Evolutionary conservation across 352 stramenopile species (phyloP).

Genomic region (Phytophthora hibernalis): DNA sequence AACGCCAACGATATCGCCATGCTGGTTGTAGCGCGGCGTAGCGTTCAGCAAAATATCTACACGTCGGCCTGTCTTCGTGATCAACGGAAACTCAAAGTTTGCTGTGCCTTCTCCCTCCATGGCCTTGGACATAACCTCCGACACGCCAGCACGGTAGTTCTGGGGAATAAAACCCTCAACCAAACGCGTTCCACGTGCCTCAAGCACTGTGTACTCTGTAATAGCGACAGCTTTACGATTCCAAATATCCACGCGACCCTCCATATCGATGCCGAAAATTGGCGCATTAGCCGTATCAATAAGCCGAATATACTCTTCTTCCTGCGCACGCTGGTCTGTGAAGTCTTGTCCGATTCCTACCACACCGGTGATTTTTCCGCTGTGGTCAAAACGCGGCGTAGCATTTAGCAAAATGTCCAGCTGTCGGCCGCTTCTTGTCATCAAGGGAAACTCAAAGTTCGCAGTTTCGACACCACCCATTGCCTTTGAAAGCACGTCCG

Average conservation of each 20-base stretch:
- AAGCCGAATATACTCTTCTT: constrained; percentile 87
- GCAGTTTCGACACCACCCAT: constrained; percentile 69
- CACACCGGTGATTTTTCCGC: constrained; percentile 76
- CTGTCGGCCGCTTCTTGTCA: constrained; percentile 73
- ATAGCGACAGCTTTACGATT: constrained; percentile 92
- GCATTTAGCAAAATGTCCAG: constrained; percentile 87
- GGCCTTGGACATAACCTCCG: constrained; percentile 69
- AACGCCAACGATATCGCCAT: constrained; percentile 81
- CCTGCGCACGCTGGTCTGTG: constrained; percentile 82
- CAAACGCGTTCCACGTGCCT: constrained; percentile 88
- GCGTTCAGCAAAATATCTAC: constrained; percentile 88
- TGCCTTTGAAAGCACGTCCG: constrained; percentile 71
- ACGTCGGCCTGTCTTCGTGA: constrained; percentile 78
- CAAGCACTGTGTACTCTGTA: constrained; percentile 90
- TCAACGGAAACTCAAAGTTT: constrained; percentile 91
- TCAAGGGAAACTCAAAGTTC: constrained; percentile 89
- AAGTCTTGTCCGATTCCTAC: constrained; percentile 87
- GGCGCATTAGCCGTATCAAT: constrained; percentile 92
- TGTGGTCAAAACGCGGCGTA: constrained; percentile 74
- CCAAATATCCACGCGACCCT: constrained; percentile 89
- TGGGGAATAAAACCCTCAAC: constrained; percentile 92
- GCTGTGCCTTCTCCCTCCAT: constrained; percentile 69
- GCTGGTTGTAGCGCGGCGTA: constrained; percentile 82
- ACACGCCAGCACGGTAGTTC: constrained; percentile 69
- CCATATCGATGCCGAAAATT: constrained; percentile 90